Evolutionary conservation across 2,329 filamentous ascomycete genomes (phyloP).

Genomic region (Elsinoe fawcettii): DNA sequence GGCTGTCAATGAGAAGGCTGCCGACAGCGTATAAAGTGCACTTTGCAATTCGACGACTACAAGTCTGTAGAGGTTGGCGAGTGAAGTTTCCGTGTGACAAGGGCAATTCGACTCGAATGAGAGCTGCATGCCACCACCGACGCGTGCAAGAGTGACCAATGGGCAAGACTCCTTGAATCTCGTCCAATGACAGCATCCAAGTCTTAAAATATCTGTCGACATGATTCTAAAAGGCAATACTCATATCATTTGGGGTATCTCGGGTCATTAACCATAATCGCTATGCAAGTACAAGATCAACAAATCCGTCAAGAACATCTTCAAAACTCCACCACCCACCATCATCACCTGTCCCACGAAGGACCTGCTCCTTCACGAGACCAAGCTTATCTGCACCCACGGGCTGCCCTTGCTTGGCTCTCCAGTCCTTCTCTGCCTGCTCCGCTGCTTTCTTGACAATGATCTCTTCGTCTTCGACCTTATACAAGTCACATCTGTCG

Average conservation of each 20-base stretch:
- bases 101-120: not conserved
- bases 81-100: not conserved
- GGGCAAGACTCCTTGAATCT: not conserved
- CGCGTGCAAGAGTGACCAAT: not conserved
- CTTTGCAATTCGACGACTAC: not conserved
- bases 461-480: slow-evolving; percentile 40
- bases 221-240: not conserved
- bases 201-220: not conserved
- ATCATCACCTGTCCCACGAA: slow-evolving; percentile 18
- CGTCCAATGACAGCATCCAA: not conserved
- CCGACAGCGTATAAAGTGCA: too few species aligned
- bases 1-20: not conserved
- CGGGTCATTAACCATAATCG: not conserved
- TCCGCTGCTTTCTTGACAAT: slow-evolving; percentile 36
- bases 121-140: not conserved
- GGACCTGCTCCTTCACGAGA: slow-evolving; percentile 22
- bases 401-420: slow-evolving; percentile 31
- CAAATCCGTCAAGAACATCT: slow-evolving; percentile 21
- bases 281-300: slow-evolving; percentile 20
- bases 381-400: slow-evolving; percentile 10
- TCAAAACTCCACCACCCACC: slow-evolving; percentile 19
- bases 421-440: slow-evolving; percentile 40
- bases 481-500: slow-evolving; percentile 48
- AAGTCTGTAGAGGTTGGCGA: too few species aligned
- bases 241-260: not conserved